phyloP scores from a whole-genome alignment of 441 rosid genomes.

The Syzygium syzygioides region DNA sequence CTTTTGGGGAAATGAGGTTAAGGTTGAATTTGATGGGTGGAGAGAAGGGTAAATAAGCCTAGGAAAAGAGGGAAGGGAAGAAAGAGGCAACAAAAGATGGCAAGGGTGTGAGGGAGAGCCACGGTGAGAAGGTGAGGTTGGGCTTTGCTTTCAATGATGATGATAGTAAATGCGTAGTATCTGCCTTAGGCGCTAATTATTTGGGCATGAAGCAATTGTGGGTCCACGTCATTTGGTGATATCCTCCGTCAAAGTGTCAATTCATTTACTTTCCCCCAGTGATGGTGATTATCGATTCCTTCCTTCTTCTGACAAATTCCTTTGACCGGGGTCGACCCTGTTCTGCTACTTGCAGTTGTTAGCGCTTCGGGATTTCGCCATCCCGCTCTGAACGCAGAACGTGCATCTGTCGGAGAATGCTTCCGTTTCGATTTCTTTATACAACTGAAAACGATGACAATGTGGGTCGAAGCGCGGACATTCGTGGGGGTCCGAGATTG shows the following conservation, averaged over 20 bases:
- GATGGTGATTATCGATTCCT: not conserved
- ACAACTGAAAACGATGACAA: not conserved
- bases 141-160: not conserved
- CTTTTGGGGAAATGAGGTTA: not conserved
- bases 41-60: not conserved
- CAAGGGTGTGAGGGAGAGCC: not conserved
- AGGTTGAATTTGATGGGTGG: not conserved
- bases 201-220: not conserved
- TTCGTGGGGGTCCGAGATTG: not conserved
- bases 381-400: not conserved
- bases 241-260: not conserved
- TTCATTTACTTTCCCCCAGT: not conserved
- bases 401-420: not conserved
- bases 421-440: not conserved
- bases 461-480: not conserved
- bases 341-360: not conserved
- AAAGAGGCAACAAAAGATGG: not conserved
- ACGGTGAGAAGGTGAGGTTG: not conserved
- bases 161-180: not conserved
- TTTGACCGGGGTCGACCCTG: not conserved
- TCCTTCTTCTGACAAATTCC: not conserved
- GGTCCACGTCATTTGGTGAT: not conserved
- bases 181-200: not conserved
- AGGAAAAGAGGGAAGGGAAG: not conserved
- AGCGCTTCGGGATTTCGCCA: not conserved